Evolutionary conservation across 805 yeast genomes (phyloP), one percentile per base, ranked within the genome.

Genomic region (Ogataea haglerorum): DNA sequence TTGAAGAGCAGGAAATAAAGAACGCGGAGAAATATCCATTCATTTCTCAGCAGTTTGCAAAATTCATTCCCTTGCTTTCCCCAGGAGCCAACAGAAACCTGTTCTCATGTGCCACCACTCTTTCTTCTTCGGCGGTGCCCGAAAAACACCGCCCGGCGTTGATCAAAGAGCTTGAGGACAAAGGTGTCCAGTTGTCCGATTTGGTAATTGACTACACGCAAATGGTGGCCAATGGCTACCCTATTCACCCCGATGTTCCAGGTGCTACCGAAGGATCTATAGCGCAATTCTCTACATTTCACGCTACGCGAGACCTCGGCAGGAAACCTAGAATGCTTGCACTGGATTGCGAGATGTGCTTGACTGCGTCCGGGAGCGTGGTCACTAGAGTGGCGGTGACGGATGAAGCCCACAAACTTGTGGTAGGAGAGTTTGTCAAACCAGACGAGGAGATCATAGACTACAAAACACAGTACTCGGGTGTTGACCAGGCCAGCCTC

Each of bases 271-370:
- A 36, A 3, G 54, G 42, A 25, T 31, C 51, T 30, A 34, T 51
- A 8, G 36, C 40, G 4, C 38, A 51, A n/a, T 45, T 52, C 1
- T 54, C 52, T 1, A 72, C 67, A 4, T 84, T 84, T 81, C 71
- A 67, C 1, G 76, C 76, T 30, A 83, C 95, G 0, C 48, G 28
- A 10, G 40, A 55, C 1, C 75, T 78, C 45, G 75, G 73, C 1
- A 81, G 77, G 46, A 79, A 69, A 8, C 82, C 80, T 0, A 79
- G 71, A 42, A 76, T 84, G 0, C 87, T 77, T 64, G 93, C 95
- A 0, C 49, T 93, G 14, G 99, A 91, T 63, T 93, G 99, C 68
- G 99, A 91, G 63, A 93, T 91, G 88, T 88, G 96, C 58, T 64
- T 72, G 43, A 63, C 90, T 0, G 74, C 67, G 0, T 47, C 54